A percentile compares a stretch with the other conserved stretches of the same genome.
Evolutionary conservation across 2,329 filamentous ascomycete genomes (phyloP).

Genomic region (Coleophoma crateriformis): DNA sequence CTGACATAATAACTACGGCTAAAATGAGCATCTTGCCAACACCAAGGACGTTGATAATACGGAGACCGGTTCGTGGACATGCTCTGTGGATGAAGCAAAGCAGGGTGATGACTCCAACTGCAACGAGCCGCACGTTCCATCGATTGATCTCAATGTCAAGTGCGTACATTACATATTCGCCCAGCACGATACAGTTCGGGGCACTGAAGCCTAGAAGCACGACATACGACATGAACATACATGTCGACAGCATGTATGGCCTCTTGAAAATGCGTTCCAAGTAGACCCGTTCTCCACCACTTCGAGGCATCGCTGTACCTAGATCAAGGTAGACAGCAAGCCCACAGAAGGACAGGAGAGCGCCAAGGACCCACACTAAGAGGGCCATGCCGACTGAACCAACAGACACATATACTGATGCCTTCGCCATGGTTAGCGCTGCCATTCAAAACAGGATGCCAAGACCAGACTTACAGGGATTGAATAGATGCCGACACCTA

Average conservation of each 20-base stretch:
- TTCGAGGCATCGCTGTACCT: conserved; percentile 36
- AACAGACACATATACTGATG: conserved; percentile 47
- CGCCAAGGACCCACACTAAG: conserved; percentile 48
- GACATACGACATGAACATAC: conserved; percentile 45
- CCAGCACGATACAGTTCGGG: conserved; percentile 45
- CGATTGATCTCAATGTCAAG: conserved; percentile 31
- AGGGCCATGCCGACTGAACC: conserved; percentile 49
- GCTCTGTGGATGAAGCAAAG: conserved; percentile 41
- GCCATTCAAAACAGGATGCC: too few species aligned
- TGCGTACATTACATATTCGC: conserved; percentile 44
- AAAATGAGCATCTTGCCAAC: conserved; percentile 44
- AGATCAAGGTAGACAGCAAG: conserved; percentile 41
- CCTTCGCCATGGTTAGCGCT: conserved; percentile 8
- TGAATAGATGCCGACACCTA: conserved; percentile 44
- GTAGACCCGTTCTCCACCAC: conserved; percentile 47
- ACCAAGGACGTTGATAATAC: conserved; percentile 42
- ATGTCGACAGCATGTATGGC: conserved; percentile 46
- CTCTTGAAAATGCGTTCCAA: conserved; percentile 45
- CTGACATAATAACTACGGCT: conserved; percentile 38
- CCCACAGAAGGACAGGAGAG: conserved; percentile 37
- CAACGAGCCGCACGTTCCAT: conserved; percentile 44
- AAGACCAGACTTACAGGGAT: conserved; percentile 30
- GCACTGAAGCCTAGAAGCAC: conserved; percentile 45
- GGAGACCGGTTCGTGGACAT: conserved; percentile 39
- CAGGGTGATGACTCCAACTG: conserved; percentile 38